These are phyloP conservation scores for Ulota crispa DNA, from an alignment of 225 moss, liverwort and hornwort species.

Conservation along the genomic window DNA sequence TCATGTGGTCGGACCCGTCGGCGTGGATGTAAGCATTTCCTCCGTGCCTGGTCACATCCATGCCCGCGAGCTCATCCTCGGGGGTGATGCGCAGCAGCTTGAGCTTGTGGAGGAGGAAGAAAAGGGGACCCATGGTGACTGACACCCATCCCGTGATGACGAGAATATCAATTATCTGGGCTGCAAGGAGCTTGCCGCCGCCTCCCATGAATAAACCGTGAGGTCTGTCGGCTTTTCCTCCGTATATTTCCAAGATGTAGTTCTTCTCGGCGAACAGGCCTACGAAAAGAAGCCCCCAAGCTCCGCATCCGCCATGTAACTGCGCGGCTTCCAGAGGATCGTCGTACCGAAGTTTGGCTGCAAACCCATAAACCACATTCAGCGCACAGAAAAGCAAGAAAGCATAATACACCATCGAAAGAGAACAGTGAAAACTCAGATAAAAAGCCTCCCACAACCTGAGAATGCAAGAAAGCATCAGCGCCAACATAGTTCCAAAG, in stretches of 20 bases:
- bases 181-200: conserved; percentile 69
- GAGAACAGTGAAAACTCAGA: too few relatives aligned
- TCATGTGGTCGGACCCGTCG: conserved; percentile 47
- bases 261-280: conserved; percentile 67
- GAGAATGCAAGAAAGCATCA: too few relatives aligned
- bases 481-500: neutral
- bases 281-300: conserved; percentile 73
- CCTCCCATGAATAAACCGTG: conserved; percentile 74
- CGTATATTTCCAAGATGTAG: conserved; percentile 45
- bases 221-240: conserved; percentile 17
- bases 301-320: conserved; percentile 74
- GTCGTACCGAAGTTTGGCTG: conserved; percentile 46
- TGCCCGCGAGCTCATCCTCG: conserved; percentile 64
- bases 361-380: neutral
- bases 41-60: conserved; percentile 80
- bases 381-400: neutral
- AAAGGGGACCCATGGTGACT: conserved; percentile 64
- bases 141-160: conserved; percentile 59
- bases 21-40: conserved; percentile 65
- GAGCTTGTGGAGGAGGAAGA: conserved; percentile 48
- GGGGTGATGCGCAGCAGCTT: conserved; percentile 55
- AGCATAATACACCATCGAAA: too few relatives aligned
- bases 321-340: conserved; percentile 86
- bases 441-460: too few relatives aligned
- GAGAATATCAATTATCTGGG: conserved; percentile 67